Conservation (phyloP, 768 basidiomycete genomes). For the Hemileccinum impolitum region DNA sequence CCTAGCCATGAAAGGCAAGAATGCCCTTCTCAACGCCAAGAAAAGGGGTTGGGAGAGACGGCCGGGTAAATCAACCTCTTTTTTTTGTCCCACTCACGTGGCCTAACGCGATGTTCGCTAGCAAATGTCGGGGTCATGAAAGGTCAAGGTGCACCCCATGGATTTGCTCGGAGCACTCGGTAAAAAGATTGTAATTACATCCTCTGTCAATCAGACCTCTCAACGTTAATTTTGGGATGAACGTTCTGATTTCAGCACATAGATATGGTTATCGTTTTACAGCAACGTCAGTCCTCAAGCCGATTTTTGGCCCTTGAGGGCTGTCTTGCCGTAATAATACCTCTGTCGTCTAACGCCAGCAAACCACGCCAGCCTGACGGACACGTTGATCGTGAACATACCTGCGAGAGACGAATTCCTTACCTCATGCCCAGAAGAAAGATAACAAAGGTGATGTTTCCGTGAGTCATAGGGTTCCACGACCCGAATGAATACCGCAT, state of each 20-base stretch:
- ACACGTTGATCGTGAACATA: conserved; percentile 4
- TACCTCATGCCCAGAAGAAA: conserved; percentile 59
- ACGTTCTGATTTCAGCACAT: too few relatives aligned
- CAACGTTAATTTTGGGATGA: too few relatives aligned
- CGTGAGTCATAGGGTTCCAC: conserved; percentile 77
- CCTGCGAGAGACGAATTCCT: background rate
- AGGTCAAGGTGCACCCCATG: conserved; percentile 48
- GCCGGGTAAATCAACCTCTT: conserved; percentile 44
- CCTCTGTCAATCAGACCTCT: too few relatives aligned
- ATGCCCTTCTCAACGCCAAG: conserved; percentile 30
- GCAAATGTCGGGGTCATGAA: conserved; percentile 58
- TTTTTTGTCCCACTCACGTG: background rate
- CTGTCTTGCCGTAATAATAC: conserved; percentile 36
- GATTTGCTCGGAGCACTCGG: conserved; percentile 34
- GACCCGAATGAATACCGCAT: conserved; percentile 45
- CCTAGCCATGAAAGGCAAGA: conserved; percentile 44
- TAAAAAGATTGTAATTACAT: background rate
- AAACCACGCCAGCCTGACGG: conserved; percentile 52
- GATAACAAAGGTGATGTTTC: conserved; percentile 65
- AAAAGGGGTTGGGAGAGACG: conserved; percentile 55
- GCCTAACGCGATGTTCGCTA: conserved; percentile 18
- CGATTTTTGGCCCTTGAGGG: conserved; percentile 12
- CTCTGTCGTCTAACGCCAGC: conserved; percentile 45
- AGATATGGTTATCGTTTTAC: too few relatives aligned
- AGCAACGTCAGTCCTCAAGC: conserved; percentile 1